A percentile compares a stretch with the other conserved stretches of the same genome.
Conservation (phyloP, 352 stramenopile genomes). For the Saprolegnia diclina region DNA sequence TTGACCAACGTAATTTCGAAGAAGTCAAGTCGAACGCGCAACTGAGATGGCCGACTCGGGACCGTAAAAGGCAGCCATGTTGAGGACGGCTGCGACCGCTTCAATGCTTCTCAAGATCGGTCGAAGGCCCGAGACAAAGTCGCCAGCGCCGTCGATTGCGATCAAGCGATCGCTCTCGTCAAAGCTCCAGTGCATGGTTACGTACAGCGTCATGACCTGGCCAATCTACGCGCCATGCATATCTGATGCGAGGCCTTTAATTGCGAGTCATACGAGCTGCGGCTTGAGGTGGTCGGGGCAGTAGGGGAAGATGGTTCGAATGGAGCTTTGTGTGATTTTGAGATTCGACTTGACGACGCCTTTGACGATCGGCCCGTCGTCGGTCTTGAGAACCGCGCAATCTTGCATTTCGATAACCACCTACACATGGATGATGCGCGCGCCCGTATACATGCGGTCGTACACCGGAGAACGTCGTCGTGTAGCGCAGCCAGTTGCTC, state of each 20-base stretch:
- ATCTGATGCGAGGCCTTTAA: too few species aligned
- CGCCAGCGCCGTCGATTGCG: background rate
- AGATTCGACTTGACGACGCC: conserved; percentile 12
- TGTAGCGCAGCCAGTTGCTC: conserved; percentile 18
- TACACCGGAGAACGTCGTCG: conserved; percentile 16
- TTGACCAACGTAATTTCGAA: too few species aligned
- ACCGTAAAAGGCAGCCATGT: too few species aligned
- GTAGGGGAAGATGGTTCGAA: conserved; percentile 9
- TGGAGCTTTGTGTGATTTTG: conserved; percentile 19
- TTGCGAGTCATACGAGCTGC: background rate
- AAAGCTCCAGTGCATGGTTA: conserved; percentile 21
- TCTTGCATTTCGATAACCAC: conserved; percentile 2
- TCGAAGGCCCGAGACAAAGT: conserved; percentile 10
- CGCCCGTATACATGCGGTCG: background rate
- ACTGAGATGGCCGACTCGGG: too few species aligned
- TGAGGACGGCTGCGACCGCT: conserved; percentile 9
- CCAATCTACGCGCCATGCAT: conserved; percentile 12
- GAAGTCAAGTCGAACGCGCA: too few species aligned
- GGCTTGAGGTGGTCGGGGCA: conserved; percentile 20
- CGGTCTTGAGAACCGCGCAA: conserved; percentile 20
- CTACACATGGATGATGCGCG: background rate
- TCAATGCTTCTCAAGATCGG: background rate
- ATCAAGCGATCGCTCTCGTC: conserved; percentile 10
- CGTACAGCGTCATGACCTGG: background rate
- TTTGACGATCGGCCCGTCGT: conserved; percentile 19